phyloP scores from a whole-genome alignment of 345 rosid genomes.

The Cochlearia excelsa region DNA sequence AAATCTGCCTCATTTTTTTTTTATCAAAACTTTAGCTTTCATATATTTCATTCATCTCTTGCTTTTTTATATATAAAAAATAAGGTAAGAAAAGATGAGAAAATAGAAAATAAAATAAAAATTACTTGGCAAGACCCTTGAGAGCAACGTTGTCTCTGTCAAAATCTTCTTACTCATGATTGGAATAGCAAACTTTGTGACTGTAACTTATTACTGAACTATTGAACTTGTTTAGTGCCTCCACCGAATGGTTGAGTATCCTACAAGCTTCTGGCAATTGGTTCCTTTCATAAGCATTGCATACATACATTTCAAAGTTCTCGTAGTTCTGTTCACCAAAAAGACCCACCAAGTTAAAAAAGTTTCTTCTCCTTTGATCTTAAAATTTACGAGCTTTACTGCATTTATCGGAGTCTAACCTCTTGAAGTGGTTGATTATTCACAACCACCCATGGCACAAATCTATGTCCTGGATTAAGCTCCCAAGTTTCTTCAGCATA shows the following conservation, averaged over 20 bases:
- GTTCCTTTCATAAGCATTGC: constrained; percentile 55
- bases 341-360: background rate
- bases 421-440: constrained; percentile 54
- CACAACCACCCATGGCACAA: constrained; percentile 70
- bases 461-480: constrained; percentile 56
- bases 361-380: too few relatives aligned
- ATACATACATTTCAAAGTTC: constrained; percentile 48
- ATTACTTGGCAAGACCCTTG: constrained; percentile 71
- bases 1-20: constrained; percentile 40
- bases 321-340: constrained; percentile 46
- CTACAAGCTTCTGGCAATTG: constrained; percentile 52
- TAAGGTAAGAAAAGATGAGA: background rate
- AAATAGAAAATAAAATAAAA: background rate
- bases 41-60: too few relatives aligned
- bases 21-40: background rate
- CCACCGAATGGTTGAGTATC: too few relatives aligned
- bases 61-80: constrained; percentile 13
- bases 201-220: too few relatives aligned
- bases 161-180: too few relatives aligned
- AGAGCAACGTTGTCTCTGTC: constrained; percentile 81
- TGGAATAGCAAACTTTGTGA: too few relatives aligned
- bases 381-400: constrained; percentile 1
- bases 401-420: constrained; percentile 32
- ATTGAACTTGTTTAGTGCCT: too few relatives aligned
- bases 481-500: constrained; percentile 51